Base-by-base conservation (phyloP, 2,329 filamentous ascomycete genomes). In the Fusarium domesticum region DNA sequence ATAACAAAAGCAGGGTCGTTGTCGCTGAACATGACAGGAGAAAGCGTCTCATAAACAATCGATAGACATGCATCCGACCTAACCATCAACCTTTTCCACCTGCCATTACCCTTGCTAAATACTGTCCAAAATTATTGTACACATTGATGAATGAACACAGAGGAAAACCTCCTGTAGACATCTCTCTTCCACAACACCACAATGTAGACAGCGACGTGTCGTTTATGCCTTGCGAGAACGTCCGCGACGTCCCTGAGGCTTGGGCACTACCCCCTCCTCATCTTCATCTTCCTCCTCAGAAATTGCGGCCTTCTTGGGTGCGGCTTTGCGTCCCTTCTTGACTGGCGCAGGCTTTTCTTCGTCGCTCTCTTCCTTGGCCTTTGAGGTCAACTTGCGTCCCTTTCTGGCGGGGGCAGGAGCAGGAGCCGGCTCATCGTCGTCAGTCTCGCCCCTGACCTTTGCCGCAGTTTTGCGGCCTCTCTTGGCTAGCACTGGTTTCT, bases 381-480 rank as follows among this genome's bases (percentile, higher is more conserved):
- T 25, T 10, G 31, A 37, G 20, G 43, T 35, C 18, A 42, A 18
- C 37, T 36, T 42, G 20, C 47, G 38, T 35, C 46, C 47, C 39
- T 64, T 67, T 51, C 63, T 64, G 8, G 58, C 61, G n/a, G 46
- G 43, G 23, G 39, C 42, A n/a, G 43, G 20, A 10, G 58, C 61
- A 15, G 44, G 39, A 35, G 39, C 42, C n/a, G 43, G 31, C 51
- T 64, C 62, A 20, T 49, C 49, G 2, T 35, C 50, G 5, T 42
- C 47, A 6, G 37, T 42, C 4, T 50, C 48, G 12, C 38, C 37
- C 31, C 47, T 38, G 25, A 39, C 17, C 18, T 25, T 11, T 12
- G 44, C 35, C 5, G 43, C 31, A 18, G 39, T 19, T 41, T 51
- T 51, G 35, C 51, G 45, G 6, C 46, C 49, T 20, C 30, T 42